Percentiles rank a stretch among this genome's conserved stretches.
phyloP scores from a whole-genome alignment of 805 yeast species.

The Zygoascus tannicola region DNA sequence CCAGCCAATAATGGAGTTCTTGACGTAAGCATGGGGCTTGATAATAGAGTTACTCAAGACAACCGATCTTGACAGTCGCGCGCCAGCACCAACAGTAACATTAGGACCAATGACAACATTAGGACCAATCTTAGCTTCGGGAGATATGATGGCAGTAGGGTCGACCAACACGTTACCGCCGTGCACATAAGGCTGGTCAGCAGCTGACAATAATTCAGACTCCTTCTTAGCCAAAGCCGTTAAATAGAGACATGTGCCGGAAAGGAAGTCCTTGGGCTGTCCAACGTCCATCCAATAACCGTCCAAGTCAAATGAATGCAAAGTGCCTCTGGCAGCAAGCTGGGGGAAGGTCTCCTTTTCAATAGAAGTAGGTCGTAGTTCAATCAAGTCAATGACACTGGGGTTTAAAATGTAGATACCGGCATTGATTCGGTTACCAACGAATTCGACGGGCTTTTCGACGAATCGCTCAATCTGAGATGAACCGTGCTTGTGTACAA shows the following conservation, averaged over 20 bases:
- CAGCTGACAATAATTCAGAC: conserved; percentile 56
- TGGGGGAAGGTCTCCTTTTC: conserved; percentile 99
- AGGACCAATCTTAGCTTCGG: conserved; percentile 94
- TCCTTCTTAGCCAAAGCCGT: conserved; percentile 74
- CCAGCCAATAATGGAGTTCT: conserved; percentile 98
- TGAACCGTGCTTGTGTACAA: conserved; percentile 92
- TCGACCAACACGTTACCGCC: conserved; percentile 92
- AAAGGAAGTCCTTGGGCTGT: conserved; percentile 98
- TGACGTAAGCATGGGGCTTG: conserved; percentile 96
- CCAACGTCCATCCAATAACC: conserved; percentile 99
- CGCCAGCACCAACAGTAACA: conserved; percentile 95
- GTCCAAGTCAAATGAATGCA: conserved; percentile 94
- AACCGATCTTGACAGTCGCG: conserved; percentile 93
- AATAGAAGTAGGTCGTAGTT: conserved; percentile 96
- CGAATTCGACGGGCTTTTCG: conserved; percentile 98
- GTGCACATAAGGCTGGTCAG: conserved; percentile 60
- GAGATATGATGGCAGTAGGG: conserved; percentile 88
- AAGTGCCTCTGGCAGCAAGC: conserved; percentile 77
- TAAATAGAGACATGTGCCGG: conserved; percentile 91
- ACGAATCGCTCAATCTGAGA: conserved; percentile 97
- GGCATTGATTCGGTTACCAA: conserved; percentile 99
- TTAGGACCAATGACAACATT: conserved; percentile 96
- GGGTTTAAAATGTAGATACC: conserved; percentile 99
- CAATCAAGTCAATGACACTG: conserved; percentile 90
- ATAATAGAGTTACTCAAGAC: conserved; percentile 82